Base-by-base conservation (phyloP, 2,329 filamentous ascomycete species). In the Botrytis paeoniae region DNA sequence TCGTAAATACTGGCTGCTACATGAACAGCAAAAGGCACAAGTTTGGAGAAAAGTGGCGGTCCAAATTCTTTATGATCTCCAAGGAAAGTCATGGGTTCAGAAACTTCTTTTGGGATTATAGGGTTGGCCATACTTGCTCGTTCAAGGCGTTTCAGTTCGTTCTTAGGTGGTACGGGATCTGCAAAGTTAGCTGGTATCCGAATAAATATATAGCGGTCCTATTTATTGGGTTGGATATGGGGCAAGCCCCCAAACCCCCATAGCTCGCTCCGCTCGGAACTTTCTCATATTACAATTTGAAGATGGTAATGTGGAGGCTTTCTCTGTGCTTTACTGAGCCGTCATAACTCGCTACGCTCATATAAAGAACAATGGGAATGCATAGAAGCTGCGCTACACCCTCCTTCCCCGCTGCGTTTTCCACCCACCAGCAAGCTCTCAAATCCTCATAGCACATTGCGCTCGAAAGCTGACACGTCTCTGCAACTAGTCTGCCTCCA, bases 11-110 rank as follows among this genome's bases (percentile, higher is more conserved):
- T 97, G 1, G 95, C 93, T 12, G 96, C 96, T 66, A 98, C 89
- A 79, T 99, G 96, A 0, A 98, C 96, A 0, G 95, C 94, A 81
- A 98, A 98, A 0, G 96, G 96, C 0, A 99, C 96, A 2, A 99
- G 87, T 78, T 95, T 96, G 2, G 93, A 89, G 81, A 99, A 98
- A 0, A 99, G 84, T 0, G 94, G 93, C 35, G 90, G 90, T 0
- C 96, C 95, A 78, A 98, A 92, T 73, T 95, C 91, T 22, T 89
- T 89, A 62, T 91, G 88, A 20, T 96, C 92, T 2, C 94, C 94
- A 6, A 99, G 86, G 81, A 93, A 90, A 0, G 93, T 90, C 71
- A 93, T 89, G 0, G 95, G 94, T 73, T 94, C 91, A 0, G 91
- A 89, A 1, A 99, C 89, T 80, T 98, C 93, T 32, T 91, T 91